These are phyloP conservation scores for Xanthoparmelia taractica DNA, from an alignment of 495 filamentous ascomycete species.

Conservation along the genomic window DNA sequence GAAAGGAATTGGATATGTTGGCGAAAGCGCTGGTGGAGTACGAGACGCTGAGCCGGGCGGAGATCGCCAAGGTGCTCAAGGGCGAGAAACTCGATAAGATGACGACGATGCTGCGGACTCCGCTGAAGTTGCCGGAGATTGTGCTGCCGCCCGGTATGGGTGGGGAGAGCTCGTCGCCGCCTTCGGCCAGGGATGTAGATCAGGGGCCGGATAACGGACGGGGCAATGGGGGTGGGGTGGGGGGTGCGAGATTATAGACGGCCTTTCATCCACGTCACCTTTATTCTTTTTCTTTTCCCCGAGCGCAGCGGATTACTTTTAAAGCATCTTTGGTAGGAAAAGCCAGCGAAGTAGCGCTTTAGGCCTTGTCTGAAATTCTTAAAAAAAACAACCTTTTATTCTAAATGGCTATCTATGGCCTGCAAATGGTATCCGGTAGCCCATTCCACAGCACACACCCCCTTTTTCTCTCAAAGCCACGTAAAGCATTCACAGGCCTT, in stretches of 20 bases:
- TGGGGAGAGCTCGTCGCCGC: neutral
- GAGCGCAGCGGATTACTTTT: neutral
- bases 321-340: neutral
- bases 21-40: conserved; percentile 89
- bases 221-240: conserved; percentile 6
- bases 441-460: neutral
- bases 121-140: conserved; percentile 20
- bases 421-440: neutral
- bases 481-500: neutral
- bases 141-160: conserved; percentile 23
- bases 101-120: conserved; percentile 36
- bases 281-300: neutral
- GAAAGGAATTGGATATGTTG: conserved; percentile 76
- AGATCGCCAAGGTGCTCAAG: conserved; percentile 78
- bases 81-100: conserved; percentile 75
- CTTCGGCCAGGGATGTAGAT: neutral
- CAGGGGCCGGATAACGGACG: neutral
- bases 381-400: neutral
- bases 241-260: neutral
- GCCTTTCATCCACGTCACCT: neutral
- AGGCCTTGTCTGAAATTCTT: neutral
- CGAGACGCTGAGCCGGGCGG: conserved; percentile 78
- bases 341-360: neutral
- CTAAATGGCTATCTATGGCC: neutral
- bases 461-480: too few relatives aligned